phyloP scores from a whole-genome alignment of 2,329 filamentous ascomycete species.

The Chaetomiaceae sp. region DNA sequence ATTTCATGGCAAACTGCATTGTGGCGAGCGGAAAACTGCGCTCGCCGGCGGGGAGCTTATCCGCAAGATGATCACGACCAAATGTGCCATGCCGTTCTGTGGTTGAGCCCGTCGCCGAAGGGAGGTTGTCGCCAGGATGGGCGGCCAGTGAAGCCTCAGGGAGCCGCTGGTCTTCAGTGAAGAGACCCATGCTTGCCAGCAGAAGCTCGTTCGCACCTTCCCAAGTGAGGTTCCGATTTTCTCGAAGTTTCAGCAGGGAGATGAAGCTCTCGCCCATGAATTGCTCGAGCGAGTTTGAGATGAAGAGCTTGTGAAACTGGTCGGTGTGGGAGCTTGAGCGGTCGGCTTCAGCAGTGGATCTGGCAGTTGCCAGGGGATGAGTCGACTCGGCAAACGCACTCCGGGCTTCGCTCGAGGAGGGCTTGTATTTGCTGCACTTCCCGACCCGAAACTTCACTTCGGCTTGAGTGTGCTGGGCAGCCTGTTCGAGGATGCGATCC shows the following conservation, averaged over 20 bases:
- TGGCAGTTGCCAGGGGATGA: not conserved
- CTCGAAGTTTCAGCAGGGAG: conserved; percentile 54
- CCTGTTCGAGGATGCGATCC: conserved; percentile 43
- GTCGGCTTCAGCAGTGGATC: not conserved
- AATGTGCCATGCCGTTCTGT: conserved; percentile 24
- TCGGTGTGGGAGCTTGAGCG: conserved; percentile 17
- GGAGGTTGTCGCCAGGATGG: not conserved
- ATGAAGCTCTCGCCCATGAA: conserved; percentile 62
- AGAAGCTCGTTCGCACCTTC: conserved; percentile 51
- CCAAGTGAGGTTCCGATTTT: conserved; percentile 53
- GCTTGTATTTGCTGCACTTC: conserved; percentile 67
- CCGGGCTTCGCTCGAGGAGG: conserved; percentile 41
- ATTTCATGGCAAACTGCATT: conserved; percentile 71
- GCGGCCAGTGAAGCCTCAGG: not conserved
- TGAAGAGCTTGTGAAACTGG: conserved; percentile 53
- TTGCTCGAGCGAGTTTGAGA: conserved; percentile 64
- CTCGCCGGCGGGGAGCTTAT: conserved; percentile 22
- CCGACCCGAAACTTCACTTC: conserved; percentile 64
- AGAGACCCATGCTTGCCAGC: not conserved
- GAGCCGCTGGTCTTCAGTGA: not conserved
- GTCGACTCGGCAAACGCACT: conserved; percentile 29
- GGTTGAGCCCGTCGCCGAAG: conserved; percentile 9
- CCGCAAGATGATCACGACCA: conserved; percentile 26
- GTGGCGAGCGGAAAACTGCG: conserved; percentile 49
- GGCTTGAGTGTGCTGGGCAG: conserved; percentile 30